phyloP scores from a whole-genome alignment of 163 green algal genomes.

The Scenedesmus sp. region DNA sequence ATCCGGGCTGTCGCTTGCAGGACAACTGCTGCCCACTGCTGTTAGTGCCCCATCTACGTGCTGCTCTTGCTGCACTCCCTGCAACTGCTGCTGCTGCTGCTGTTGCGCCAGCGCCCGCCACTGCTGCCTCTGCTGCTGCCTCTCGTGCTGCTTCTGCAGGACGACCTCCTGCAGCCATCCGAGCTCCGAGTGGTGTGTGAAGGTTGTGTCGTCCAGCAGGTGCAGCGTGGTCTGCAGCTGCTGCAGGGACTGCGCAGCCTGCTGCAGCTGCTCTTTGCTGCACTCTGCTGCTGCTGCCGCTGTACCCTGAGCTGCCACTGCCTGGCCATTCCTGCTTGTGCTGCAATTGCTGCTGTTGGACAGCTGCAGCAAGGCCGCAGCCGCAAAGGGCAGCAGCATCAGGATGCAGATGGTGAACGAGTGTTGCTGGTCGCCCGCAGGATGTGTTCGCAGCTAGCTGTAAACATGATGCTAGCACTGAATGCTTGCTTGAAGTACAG shows the following conservation, averaged over 20 bases:
- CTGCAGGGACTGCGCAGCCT: not conserved
- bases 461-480: not conserved
- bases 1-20: not conserved
- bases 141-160: not conserved
- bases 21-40: not conserved
- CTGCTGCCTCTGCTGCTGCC: not conserved
- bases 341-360: not conserved
- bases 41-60: not conserved
- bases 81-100: not conserved
- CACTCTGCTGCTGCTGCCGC: not conserved
- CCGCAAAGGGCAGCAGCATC: not conserved
- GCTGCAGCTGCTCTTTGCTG: slow-evolving; percentile 20
- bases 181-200: slow-evolving; percentile 3
- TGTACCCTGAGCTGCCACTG: not conserved
- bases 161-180: slow-evolving; percentile 23
- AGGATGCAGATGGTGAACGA: too few species aligned
- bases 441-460: not conserved
- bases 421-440: not conserved
- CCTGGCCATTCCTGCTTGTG: not conserved
- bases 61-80: not conserved
- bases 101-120: not conserved
- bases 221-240: slow-evolving; percentile 8
- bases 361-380: not conserved
- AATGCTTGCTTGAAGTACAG: not conserved
- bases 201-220: slow-evolving; percentile 27